phyloP scores from a whole-genome alignment of 257 asterid species.

The Echium plantagineum region DNA sequence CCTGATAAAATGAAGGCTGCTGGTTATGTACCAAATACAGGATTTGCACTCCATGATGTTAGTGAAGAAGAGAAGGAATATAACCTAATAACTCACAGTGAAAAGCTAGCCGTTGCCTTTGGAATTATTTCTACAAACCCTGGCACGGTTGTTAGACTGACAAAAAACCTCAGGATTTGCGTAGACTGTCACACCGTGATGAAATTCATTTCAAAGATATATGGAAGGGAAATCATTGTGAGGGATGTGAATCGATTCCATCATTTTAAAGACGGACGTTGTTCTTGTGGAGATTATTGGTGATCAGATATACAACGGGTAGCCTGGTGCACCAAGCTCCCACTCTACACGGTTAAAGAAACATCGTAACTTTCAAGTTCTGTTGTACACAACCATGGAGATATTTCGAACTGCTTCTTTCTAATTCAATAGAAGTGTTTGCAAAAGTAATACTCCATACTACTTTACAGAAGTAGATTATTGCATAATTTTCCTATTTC shows the following conservation, averaged over 20 bases:
- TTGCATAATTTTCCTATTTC: too few species aligned
- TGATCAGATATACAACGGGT: conserved; percentile 10
- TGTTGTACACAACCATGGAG: too few species aligned
- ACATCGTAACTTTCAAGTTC: too few species aligned
- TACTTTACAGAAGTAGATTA: too few species aligned
- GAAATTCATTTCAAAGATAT: conserved; percentile 48
- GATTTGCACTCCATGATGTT: conserved; percentile 56
- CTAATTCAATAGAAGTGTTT: too few species aligned
- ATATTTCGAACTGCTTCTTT: too few species aligned
- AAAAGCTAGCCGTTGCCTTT: conserved; percentile 57
- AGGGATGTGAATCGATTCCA: conserved; percentile 77
- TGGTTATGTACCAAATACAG: conserved; percentile 53
- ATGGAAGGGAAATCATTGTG: conserved; percentile 56
- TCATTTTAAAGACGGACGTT: conserved; percentile 52
- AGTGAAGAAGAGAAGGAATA: conserved; percentile 64
- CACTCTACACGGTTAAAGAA: background rate
- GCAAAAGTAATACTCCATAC: too few species aligned
- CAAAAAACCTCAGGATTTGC: conserved; percentile 74
- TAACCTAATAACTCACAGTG: conserved; percentile 46
- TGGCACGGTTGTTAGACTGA: conserved; percentile 43
- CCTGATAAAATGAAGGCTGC: conserved; percentile 49
- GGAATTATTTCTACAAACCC: conserved; percentile 48
- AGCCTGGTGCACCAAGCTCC: background rate
- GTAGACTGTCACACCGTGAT: conserved; percentile 67
- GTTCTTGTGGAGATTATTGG: conserved; percentile 80